Evolutionary conservation across 2,329 filamentous ascomycete species (phyloP), one percentile per base, ranked within the genome.

Genomic region (Cercospora beticola): DNA sequence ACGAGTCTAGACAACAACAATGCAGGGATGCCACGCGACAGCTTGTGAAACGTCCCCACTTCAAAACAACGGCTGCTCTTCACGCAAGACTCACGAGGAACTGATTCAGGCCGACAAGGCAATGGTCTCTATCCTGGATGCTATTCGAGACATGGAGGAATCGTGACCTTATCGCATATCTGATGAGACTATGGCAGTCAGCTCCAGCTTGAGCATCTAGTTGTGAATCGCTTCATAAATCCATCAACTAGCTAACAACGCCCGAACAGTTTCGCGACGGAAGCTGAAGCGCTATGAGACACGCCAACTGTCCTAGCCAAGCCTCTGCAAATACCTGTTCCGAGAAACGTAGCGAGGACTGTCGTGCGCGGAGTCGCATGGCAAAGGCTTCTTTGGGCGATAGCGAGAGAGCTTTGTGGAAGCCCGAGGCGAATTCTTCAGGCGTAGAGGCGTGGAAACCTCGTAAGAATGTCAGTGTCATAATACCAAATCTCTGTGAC

Each of bases 381-480:
- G 87, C 88, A 16, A 94, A 80, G 21, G 90, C 91, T 69, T 97
- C 88, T 14, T 81, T 75, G 0, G 81, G 80, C 10, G 88, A 83
- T 4, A 95, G 82, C 0, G 86, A 86, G 6, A 98, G 82, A 0
- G 93, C 94, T 76, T 91, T 88, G 71, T 90, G 88, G 77, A 93
- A 99, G 0, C 87, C 92, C 10, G 87, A 83, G 0, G 94, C 93
- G 77, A 96, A 99, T 68, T 97, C 90, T 3, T 87, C 83, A 7
- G 87, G 83, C 0, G 90, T 94, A 1, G 89, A 90, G 0, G 94
- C 94, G 74, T 94, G 93, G 82, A 94, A 98, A 5, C 95, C 94
- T 87, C 5, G 2, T 14, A 18, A 26, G 4, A 49, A n/a, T 8
- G 40, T 76, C 59, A 73, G 70, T 68, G 9, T 30, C 36, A 28